Percentiles rank a stretch among this genome's conserved stretches.
phyloP scores from a whole-genome alignment of 2,329 filamentous ascomycete species.

The Coniochaeta hoffmannii region DNA sequence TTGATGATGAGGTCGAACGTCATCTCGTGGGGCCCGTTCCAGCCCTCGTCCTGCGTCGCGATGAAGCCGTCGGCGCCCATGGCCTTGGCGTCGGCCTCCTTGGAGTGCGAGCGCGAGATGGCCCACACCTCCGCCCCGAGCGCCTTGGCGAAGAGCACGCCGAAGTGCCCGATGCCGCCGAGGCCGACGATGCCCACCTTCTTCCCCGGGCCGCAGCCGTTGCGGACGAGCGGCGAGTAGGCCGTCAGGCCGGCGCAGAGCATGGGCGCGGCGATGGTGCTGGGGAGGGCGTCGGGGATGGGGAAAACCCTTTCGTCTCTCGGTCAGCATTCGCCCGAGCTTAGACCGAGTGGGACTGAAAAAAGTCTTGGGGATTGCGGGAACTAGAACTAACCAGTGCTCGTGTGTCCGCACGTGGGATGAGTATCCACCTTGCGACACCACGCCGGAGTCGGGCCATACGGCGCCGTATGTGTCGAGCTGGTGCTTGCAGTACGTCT shows the following conservation, averaged over 20 bases:
- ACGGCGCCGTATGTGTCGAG: conserved; percentile 52
- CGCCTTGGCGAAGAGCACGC: conserved; percentile 61
- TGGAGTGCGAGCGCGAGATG: conserved; percentile 51
- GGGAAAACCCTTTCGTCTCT: conserved; percentile 46
- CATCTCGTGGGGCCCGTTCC: conserved; percentile 49
- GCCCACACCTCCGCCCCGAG: conserved; percentile 56
- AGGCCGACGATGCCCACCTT: conserved; percentile 71
- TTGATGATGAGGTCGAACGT: conserved; percentile 73
- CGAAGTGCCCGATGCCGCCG: conserved; percentile 66
- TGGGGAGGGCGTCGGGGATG: conserved; percentile 65
- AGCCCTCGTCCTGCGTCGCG: conserved; percentile 48
- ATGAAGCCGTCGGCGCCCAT: conserved; percentile 56
- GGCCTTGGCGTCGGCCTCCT: conserved; percentile 50
- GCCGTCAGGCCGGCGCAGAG: conserved; percentile 78
- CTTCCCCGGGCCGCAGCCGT: conserved; percentile 69
- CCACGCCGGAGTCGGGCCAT: conserved; percentile 41
- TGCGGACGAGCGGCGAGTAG: conserved; percentile 69
- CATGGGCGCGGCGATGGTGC: conserved; percentile 65
- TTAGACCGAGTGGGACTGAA: neutral
- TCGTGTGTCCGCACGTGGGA: conserved; percentile 49
- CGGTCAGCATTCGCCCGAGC: neutral
- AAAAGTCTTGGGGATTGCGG: too few species aligned
- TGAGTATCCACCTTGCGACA: conserved; percentile 50
- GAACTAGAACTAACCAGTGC: conserved; percentile 46
- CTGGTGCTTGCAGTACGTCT: conserved; percentile 60